Base-by-base conservation (phyloP, 139 green algal genomes). In the Chlamydomonas incerta region DNA sequence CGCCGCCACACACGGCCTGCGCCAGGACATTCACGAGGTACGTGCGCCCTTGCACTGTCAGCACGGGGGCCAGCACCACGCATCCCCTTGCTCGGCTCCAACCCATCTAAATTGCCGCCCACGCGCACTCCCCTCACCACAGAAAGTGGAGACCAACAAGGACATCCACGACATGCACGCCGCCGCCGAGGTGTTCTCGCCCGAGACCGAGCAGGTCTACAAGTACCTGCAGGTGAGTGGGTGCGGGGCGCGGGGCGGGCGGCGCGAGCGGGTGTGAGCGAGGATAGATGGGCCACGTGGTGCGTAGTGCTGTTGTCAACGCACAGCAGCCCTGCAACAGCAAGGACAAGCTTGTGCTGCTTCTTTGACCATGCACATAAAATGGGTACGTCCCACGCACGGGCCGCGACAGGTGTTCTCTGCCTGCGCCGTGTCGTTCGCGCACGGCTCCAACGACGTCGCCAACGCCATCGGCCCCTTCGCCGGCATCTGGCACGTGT, bases 361-460 rank as follows among this genome's bases (percentile, higher is more conserved):
- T n/a, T n/a, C n/a, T n/a, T n/a, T n/a, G n/a, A n/a, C n/a, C n/a
- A n/a, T n/a, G n/a, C n/a, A n/a, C n/a, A n/a, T n/a, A n/a, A n/a
- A n/a, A n/a, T n/a, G n/a, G n/a, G n/a, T n/a, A n/a, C n/a, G n/a
- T n/a, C n/a, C n/a, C n/a, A n/a, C n/a, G n/a, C n/a, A n/a, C n/a
- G n/a, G n/a, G n/a, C n/a, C n/a, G n/a, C n/a, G n/a, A n/a, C 96
- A 98, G 91, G 95, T 99, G 24, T 93, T 98, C 86, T 96, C 96
- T 34, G 95, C 97, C 6, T 94, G 90, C 73, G 94, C 90, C 46
- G 94, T 96, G 62, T 94, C 94, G 2, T 98, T 99, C 81, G 90
- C 95, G 14, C 96, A 98, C 82, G 96, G 96, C 10, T 55, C 88
- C 73, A 89, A 92, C 60, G 96, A 98, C 87, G 94, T 98, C 0